Base-by-base conservation (phyloP, 371 early-diverging fungal species). In the Haplosporangium sp. region DNA sequence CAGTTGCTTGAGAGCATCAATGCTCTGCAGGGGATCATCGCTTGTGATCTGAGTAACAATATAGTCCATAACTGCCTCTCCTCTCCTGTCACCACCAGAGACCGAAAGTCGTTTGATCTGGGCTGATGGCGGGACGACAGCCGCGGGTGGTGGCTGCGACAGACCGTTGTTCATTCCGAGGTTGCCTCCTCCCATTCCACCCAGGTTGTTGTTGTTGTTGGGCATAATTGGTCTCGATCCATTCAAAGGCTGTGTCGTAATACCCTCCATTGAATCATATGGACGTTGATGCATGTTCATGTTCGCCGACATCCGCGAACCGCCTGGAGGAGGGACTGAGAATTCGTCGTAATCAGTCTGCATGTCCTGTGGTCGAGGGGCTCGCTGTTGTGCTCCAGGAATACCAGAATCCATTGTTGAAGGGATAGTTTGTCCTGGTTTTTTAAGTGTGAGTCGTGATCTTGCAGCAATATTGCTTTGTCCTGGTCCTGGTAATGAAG, bases 1-100 rank as follows among this genome's bases (percentile, higher is more conserved):
- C 16, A 97, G 72, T 50, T 93, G 89, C 73, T 95, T 95, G 13
- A 97, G 74, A 1, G 95, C 96, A 46, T 93, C 91, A 55, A 94
- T 90, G 36, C 92, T 89, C 42, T 90, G 86, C 40, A 85, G 79
- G 1, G 91, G 81, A 56, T 95, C 95, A 6, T 86, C 85, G 68
- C 90, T 86, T 47, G 90, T 92, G 45, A 97, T 90, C 59, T 94
- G 94, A 1, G 91, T 81, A 16, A 95, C 85, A 10, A 94, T 64
- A 43, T 89, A 86, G 59, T 93, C 94, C 64, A 95, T 86, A 57
- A 84, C 63, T 11, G 82, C 80, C 20, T 86, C 89, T 3, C 69
- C 68, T 20, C 70, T 69, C n/a, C 74, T 54, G 55, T 73, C 68
- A 3, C 65, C 68, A 23, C 73, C 73, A 37, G 79, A 72, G 12